phyloP scores from a whole-genome alignment of 495 filamentous ascomycete genomes.

The Amorphotheca resinae region DNA sequence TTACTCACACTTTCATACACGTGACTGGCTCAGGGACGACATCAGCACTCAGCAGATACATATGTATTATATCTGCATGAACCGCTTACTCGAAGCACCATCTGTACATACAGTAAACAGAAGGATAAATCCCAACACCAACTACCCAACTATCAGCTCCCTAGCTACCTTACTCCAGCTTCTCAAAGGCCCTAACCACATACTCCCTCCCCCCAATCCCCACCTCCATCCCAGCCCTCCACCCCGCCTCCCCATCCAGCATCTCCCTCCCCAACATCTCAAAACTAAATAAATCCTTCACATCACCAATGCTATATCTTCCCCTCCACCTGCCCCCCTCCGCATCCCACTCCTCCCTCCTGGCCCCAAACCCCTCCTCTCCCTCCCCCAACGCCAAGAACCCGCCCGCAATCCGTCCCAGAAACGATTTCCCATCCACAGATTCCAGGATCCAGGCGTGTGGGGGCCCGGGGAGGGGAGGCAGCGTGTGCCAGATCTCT shows the following conservation, averaged over 20 bases:
- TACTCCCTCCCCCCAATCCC: not conserved
- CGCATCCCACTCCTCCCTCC: slow-evolving; percentile 11
- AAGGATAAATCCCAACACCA: too few relatives aligned
- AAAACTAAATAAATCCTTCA: not conserved
- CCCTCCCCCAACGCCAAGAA: slow-evolving; percentile 8
- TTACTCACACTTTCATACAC: too few relatives aligned
- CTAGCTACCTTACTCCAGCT: too few relatives aligned
- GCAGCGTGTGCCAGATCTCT: slow-evolving; percentile 6
- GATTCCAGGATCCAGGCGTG: slow-evolving; percentile 10
- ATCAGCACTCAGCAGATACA: too few relatives aligned
- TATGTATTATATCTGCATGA: too few relatives aligned
- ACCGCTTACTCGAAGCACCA: too few relatives aligned
- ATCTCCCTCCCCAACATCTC: not conserved
- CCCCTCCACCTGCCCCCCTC: not conserved
- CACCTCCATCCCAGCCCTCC: not conserved
- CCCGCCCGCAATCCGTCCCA: slow-evolving; percentile 11
- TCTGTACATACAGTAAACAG: too few relatives aligned
- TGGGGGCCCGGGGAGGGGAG: slow-evolving; percentile 1
- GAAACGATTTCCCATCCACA: slow-evolving; percentile 5
- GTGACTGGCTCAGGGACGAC: too few relatives aligned
- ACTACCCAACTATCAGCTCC: too few relatives aligned
- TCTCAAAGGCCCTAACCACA: slow-evolving; percentile 3
- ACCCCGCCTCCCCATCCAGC: not conserved
- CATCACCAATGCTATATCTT: not conserved
- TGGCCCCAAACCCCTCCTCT: slow-evolving; percentile 7